Conservation (phyloP, 2,329 filamentous ascomycete species). For the Aspergillus intermedius region DNA sequence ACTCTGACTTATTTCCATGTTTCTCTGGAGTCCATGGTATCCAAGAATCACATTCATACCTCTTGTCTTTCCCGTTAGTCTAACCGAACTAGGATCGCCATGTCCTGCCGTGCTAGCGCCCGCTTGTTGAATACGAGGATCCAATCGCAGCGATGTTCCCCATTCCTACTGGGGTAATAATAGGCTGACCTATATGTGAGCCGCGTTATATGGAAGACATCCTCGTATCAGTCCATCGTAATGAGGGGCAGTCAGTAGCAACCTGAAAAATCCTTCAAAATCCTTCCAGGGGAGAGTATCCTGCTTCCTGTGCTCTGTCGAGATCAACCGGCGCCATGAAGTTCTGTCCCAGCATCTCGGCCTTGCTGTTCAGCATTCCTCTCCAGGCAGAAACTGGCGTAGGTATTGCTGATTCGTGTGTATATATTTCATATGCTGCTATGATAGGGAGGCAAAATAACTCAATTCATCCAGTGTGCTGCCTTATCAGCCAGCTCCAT, state of each 20-base stretch:
- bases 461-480: constrained; percentile 3
- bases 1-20: too few relatives aligned
- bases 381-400: neutral
- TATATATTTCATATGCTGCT: neutral
- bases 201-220: too few relatives aligned
- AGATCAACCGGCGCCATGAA: neutral
- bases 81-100: too few relatives aligned
- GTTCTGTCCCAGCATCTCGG: neutral
- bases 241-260: neutral
- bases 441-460: neutral
- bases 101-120: too few relatives aligned
- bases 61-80: too few relatives aligned
- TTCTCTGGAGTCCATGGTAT: too few relatives aligned
- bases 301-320: neutral
- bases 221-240: neutral
- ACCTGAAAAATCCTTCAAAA: too few relatives aligned
- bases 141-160: too few relatives aligned
- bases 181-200: too few relatives aligned
- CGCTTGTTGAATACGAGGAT: too few relatives aligned
- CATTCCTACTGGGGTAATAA: too few relatives aligned
- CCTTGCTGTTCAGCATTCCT: neutral
- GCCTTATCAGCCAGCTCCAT: constrained; percentile 4
- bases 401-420: neutral
- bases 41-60: too few relatives aligned
- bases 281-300: neutral